phyloP scores from a whole-genome alignment of 2,329 filamentous ascomycete genomes.

The Trichoderma asperellum region DNA sequence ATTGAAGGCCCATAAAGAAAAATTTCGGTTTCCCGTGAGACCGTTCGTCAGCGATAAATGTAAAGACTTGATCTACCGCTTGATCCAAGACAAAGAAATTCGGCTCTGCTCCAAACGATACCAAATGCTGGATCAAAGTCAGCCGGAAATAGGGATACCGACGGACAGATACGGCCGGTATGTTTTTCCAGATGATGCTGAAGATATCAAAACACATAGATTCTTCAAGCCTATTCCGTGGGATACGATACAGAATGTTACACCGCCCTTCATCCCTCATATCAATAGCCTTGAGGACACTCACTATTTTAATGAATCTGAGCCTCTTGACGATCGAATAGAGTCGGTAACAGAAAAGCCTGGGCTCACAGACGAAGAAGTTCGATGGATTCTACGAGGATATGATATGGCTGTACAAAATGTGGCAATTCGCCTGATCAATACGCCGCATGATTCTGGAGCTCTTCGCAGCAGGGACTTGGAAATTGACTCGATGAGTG shows the following conservation, averaged over 20 bases:
- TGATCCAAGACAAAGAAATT: constrained; percentile 74
- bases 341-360: constrained; percentile 49
- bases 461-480: constrained; percentile 54
- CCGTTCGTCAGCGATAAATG: constrained; percentile 70
- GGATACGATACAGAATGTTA: constrained; percentile 70
- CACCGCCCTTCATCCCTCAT: constrained; percentile 79
- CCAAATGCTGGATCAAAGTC: constrained; percentile 61
- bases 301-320: constrained; percentile 87
- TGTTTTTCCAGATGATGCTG: constrained; percentile 82
- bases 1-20: constrained; percentile 68
- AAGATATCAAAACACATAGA: constrained; percentile 85
- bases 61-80: constrained; percentile 72
- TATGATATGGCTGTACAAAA: constrained; percentile 49
- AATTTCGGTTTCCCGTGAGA: constrained; percentile 70
- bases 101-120: constrained; percentile 80
- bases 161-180: constrained; percentile 52
- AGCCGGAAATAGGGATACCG: constrained; percentile 32
- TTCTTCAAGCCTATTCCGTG: constrained; percentile 84
- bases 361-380: constrained; percentile 39
- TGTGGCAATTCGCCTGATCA: constrained; percentile 51
- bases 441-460: constrained; percentile 53
- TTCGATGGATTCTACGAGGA: constrained; percentile 41
- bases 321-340: constrained; percentile 68
- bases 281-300: constrained; percentile 73
- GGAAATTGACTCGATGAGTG: constrained; percentile 49